Evolutionary conservation across 2,329 filamentous ascomycete genomes (phyloP).

Genomic region (Ceratocystiopsis sp.): DNA sequence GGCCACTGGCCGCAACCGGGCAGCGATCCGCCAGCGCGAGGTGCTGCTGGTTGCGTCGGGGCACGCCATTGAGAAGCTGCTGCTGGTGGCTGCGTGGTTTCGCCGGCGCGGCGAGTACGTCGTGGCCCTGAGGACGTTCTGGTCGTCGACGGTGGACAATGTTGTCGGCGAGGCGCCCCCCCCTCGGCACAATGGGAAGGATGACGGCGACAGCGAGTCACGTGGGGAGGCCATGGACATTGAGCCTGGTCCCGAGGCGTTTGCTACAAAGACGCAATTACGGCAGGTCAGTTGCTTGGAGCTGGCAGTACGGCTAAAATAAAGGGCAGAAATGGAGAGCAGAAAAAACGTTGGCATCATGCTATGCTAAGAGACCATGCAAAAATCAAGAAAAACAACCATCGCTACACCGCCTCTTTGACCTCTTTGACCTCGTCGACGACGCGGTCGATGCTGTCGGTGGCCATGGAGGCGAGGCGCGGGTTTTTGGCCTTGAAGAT

Average conservation of each 20-base stretch:
- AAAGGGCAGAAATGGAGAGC: background rate
- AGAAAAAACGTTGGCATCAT: background rate
- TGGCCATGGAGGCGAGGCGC: background rate
- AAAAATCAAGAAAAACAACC: background rate
- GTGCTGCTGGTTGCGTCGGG: conserved; percentile 38
- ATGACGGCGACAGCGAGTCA: conserved; percentile 7
- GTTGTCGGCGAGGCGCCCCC: conserved; percentile 27
- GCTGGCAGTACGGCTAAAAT: conserved; percentile 4
- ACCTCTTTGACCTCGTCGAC: conserved; percentile 1
- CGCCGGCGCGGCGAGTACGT: conserved; percentile 39
- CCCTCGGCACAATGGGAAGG: no score
- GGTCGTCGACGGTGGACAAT: conserved; percentile 50
- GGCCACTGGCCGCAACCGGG: conserved; percentile 6
- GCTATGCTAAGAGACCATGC: background rate
- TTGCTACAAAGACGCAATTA: background rate
- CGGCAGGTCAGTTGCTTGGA: conserved; percentile 8
- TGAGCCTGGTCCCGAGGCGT: background rate
- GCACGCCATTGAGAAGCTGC: conserved; percentile 44
- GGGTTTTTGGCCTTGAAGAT: conserved; percentile 5
- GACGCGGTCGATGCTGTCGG: background rate
- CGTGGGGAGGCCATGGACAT: background rate
- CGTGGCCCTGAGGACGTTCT: conserved; percentile 45
- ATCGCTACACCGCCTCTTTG: background rate
- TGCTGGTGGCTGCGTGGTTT: conserved; percentile 48
- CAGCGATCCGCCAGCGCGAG: conserved; percentile 16